Percentiles rank a stretch among this genome's conserved stretches.
Evolutionary conservation across 2,329 filamentous ascomycete genomes (phyloP).

Genomic region (Aspergillus viridinutans): DNA sequence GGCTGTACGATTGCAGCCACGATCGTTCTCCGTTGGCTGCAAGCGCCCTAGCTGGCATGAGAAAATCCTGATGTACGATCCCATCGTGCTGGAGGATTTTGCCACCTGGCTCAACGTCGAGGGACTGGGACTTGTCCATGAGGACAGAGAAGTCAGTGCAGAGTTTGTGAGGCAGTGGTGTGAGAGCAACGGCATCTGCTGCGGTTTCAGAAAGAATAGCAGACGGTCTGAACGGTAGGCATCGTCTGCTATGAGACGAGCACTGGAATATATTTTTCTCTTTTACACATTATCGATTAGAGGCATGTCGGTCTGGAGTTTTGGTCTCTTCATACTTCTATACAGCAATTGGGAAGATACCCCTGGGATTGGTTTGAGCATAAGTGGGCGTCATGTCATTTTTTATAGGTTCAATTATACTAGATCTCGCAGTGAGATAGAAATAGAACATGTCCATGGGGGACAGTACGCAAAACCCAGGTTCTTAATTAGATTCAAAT

Average conservation of each 20-base stretch:
- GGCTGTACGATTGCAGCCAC: slow-evolving; percentile 44
- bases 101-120: slow-evolving; percentile 76
- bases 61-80: slow-evolving; percentile 90
- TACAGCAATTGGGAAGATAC: neutral
- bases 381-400: neutral
- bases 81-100: slow-evolving; percentile 82
- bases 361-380: neutral
- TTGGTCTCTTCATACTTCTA: neutral
- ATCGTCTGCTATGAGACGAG: slow-evolving; percentile 2
- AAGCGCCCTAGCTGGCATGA: slow-evolving; percentile 70
- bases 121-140: slow-evolving; percentile 58
- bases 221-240: neutral
- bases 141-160: slow-evolving; percentile 60
- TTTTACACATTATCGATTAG: neutral
- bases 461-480: too few species aligned
- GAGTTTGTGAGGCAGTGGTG: slow-evolving; percentile 83
- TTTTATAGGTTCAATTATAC: neutral
- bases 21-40: slow-evolving; percentile 30
- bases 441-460: neutral
- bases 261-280: neutral
- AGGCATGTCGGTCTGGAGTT: neutral
- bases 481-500: neutral
- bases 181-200: slow-evolving; percentile 80
- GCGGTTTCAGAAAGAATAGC: slow-evolving; percentile 56
- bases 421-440: neutral